Evolutionary conservation across 352 stramenopile species (phyloP).

Genomic region (Globisporangium spinosum): DNA sequence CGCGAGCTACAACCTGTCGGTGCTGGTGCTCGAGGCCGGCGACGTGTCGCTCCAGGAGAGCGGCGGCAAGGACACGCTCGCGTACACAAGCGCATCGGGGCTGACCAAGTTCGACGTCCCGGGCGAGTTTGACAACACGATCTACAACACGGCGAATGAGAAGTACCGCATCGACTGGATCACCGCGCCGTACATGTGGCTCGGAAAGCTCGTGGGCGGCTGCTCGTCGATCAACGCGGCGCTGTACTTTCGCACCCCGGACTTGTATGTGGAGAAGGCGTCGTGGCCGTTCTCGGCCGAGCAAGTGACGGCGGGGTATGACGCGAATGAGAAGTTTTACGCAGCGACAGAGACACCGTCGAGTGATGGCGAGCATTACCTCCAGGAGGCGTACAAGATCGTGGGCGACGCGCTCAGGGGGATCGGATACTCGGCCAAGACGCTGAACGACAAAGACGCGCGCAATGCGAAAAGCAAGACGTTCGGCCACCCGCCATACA

Average conservation of each 20-base stretch:
- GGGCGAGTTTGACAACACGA: constrained; percentile 51
- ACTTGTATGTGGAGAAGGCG: constrained; percentile 38
- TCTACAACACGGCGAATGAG: constrained; percentile 41
- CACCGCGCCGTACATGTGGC: constrained; percentile 35
- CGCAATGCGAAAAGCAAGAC: constrained; percentile 51
- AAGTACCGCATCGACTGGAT: constrained; percentile 49
- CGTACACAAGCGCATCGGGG: constrained; percentile 36
- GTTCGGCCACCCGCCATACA: constrained; percentile 46
- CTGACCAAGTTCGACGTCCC: constrained; percentile 73
- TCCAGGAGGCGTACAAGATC: constrained; percentile 51
- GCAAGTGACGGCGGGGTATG: constrained; percentile 58
- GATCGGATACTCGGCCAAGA: constrained; percentile 29
- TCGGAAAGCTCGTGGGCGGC: constrained; percentile 74
- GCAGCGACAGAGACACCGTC: constrained; percentile 44
- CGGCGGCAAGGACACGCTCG: constrained; percentile 37
- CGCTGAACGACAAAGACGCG: constrained; percentile 39
- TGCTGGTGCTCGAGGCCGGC: constrained; percentile 35
- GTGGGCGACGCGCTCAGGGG: constrained; percentile 28
- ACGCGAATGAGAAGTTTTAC: constrained; percentile 37
- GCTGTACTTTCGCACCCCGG: constrained; percentile 70
- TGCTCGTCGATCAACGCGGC: constrained; percentile 75
- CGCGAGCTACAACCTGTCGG: constrained; percentile 20
- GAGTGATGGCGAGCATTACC: constrained; percentile 40
- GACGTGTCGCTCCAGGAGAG: constrained; percentile 37
- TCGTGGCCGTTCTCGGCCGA: constrained; percentile 41